phyloP scores from a whole-genome alignment of 192 early-diverging fungal species.

The Kickxella alabastrina region DNA sequence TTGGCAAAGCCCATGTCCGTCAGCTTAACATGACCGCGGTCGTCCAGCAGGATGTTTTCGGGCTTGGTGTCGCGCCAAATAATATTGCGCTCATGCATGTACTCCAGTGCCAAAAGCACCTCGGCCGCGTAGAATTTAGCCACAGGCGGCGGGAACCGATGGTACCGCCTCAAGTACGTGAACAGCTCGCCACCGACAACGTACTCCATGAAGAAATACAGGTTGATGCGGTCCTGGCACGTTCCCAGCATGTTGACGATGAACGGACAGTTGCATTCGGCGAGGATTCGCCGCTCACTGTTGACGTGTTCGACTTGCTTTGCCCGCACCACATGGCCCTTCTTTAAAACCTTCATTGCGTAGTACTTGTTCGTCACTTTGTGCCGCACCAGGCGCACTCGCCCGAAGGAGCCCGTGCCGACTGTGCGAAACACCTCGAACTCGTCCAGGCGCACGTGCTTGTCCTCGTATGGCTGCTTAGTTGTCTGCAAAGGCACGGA shows the following conservation, averaged over 20 bases:
- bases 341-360: slow-evolving; percentile 95
- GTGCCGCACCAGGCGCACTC: slow-evolving; percentile 88
- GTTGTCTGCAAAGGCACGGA: neutral
- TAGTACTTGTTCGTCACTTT: slow-evolving; percentile 78
- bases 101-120: slow-evolving; percentile 84
- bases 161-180: slow-evolving; percentile 65
- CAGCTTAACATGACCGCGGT: slow-evolving; percentile 77
- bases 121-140: slow-evolving; percentile 89
- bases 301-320: slow-evolving; percentile 98
- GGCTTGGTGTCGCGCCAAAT: slow-evolving; percentile 93
- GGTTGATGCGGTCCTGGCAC: slow-evolving; percentile 86
- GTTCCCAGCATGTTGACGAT: slow-evolving; percentile 90
- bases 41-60: slow-evolving; percentile 76
- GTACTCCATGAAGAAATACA: slow-evolving; percentile 97
- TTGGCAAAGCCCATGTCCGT: slow-evolving; percentile 90
- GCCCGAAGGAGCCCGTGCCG: slow-evolving; percentile 95
- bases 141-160: slow-evolving; percentile 83
- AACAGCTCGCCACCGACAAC: slow-evolving; percentile 92
- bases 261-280: slow-evolving; percentile 82
- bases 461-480: slow-evolving; percentile 32
- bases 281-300: slow-evolving; percentile 93
- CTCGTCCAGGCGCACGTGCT: slow-evolving; percentile 64
- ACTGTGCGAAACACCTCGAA: slow-evolving; percentile 84
- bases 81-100: slow-evolving; percentile 79
- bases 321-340: slow-evolving; percentile 88